Base-by-base conservation (phyloP, 2,329 filamentous ascomycete genomes). In the Coleophoma eucalyptorum region DNA sequence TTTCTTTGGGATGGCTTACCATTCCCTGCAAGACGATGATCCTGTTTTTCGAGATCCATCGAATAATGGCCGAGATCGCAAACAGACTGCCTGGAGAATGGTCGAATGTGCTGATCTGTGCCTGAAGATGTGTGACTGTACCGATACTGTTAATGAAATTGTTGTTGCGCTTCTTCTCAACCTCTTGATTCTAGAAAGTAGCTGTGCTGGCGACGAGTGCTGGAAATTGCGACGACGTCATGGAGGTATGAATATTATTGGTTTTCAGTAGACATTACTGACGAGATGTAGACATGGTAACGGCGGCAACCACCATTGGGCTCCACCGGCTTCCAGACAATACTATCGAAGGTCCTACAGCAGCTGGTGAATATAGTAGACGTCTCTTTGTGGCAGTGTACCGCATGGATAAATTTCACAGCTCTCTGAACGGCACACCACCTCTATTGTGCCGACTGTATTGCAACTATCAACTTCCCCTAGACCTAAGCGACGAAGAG, bases 71-170 rank as follows among this genome's bases (percentile, higher is more conserved):
- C 50, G 55, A 20, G 58, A 64, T 42, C 56, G 62, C 45, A 60
- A 55, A 52, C 55, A 63, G 41, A 58, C 55, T 6, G 52, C 57
- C 26, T 63, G 58, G 61, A 59, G 62, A 46, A 65, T 65, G 63
- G 61, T 59, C 41, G 61, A 63, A 33, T 64, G 62, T 51, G 61
- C 61, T 3, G 56, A 61, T 44, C 50, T 60, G 26, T 63, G 60
- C 43, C 52, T 57, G 12, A 55, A 51, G 38, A 52, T 53, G 45
- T 56, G 53, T 37, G 50, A 56, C 34, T 43, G 46, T 8, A 53
- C 55, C 3, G 57, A 58, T 26, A 58, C 57, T 12, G 35, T 57
- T 1, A 58, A 60, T 52, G 53, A 56, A 37, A 38, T 61, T 37
- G 56, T 59, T 5, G 58, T 51, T 12, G 48, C 46, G 31, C 43